phyloP scores from a whole-genome alignment of 1,139 yeast genomes.

The Taiozyma sp. region DNA sequence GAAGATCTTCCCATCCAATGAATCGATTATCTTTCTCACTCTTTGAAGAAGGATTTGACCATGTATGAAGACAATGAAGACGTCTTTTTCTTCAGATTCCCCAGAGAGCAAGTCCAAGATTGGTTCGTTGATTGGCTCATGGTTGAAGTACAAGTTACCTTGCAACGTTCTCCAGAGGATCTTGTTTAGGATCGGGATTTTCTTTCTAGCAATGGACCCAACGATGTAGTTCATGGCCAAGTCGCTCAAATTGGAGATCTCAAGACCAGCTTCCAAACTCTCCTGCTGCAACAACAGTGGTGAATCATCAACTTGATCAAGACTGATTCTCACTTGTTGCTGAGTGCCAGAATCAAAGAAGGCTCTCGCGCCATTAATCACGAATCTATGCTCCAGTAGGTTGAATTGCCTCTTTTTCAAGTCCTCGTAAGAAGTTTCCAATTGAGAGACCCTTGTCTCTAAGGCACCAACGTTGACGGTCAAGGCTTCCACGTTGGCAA shows the following conservation, averaged over 20 bases:
- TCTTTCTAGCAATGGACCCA: constrained; percentile 63
- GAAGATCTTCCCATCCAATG: constrained; percentile 60
- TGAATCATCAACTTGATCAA: constrained; percentile 40
- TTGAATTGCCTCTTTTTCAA: constrained; percentile 32
- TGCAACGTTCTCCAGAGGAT: constrained; percentile 71
- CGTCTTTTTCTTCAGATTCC: constrained; percentile 46
- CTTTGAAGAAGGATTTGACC: constrained; percentile 56
- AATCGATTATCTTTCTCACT: constrained; percentile 56
- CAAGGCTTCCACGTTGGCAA: constrained; percentile 41
- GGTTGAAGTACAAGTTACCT: constrained; percentile 66
- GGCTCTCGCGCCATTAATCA: constrained; percentile 39
- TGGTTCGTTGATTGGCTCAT: constrained; percentile 52
- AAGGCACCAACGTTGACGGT: constrained; percentile 34
- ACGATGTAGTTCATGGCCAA: constrained; percentile 42
- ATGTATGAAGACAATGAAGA: constrained; percentile 66
- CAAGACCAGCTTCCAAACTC: constrained; percentile 24
- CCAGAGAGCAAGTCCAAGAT: constrained; percentile 31
- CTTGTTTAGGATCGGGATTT: constrained; percentile 55
- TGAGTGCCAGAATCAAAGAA: constrained; percentile 27
- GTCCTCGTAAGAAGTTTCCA: constrained; percentile 39
- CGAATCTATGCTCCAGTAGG: constrained; percentile 46
- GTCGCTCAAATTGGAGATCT: constrained; percentile 26
- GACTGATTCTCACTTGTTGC: constrained; percentile 26
- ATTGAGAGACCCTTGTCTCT: constrained; percentile 39
- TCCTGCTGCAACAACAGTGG: constrained; percentile 25